phyloP scores from a whole-genome alignment of 306 rosid species.

The Carpinus fangiana region DNA sequence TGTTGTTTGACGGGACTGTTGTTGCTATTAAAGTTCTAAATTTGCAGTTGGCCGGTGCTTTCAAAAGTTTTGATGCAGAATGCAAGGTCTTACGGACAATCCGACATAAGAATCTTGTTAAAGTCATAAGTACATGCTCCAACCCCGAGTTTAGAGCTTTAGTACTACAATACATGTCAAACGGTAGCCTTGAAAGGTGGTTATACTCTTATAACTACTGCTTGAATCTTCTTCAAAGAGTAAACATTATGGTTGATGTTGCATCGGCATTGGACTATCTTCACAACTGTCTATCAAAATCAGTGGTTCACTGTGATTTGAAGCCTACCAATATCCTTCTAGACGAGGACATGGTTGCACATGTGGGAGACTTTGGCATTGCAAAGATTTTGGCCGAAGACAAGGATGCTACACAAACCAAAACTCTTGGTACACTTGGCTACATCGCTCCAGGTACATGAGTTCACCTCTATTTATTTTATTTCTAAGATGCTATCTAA shows the following conservation, averaged over 20 bases:
- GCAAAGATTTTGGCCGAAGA: background rate
- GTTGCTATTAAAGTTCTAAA: too few species aligned
- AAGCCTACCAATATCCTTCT: background rate
- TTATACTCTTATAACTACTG: background rate
- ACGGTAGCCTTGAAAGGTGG: background rate
- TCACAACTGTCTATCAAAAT: background rate
- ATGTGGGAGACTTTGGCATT: conserved; percentile 2
- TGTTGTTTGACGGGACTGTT: too few species aligned
- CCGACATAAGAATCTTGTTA: too few species aligned
- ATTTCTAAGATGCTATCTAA: too few species aligned
- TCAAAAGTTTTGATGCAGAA: too few species aligned
- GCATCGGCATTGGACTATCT: background rate
- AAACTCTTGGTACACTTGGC: background rate
- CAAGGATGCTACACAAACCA: background rate
- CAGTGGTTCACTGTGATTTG: background rate
- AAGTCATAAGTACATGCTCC: too few species aligned
- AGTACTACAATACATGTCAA: background rate
- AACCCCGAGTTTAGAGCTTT: background rate
- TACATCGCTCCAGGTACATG: background rate
- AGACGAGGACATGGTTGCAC: background rate
- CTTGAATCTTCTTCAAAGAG: background rate
- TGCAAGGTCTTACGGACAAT: too few species aligned
- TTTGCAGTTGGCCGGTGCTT: too few species aligned
- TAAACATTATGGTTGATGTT: background rate
- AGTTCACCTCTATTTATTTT: too few species aligned